phyloP scores from a whole-genome alignment of 2,329 filamentous ascomycete species.

The Trichocomaceae sp. region DNA sequence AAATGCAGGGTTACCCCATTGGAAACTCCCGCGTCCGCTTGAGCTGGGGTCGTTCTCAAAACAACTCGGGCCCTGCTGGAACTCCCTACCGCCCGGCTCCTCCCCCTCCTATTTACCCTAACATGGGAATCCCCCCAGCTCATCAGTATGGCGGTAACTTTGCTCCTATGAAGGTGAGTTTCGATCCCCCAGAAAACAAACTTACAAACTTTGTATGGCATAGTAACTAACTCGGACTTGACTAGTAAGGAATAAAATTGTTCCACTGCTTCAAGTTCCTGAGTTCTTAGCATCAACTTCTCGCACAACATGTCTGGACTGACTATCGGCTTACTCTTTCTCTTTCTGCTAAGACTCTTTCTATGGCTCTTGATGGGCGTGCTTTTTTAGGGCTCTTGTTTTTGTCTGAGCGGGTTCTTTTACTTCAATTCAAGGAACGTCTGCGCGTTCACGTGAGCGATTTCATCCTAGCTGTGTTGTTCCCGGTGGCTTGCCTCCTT shows the following conservation, averaged over 20 bases:
- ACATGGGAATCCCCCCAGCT: slow-evolving; percentile 60
- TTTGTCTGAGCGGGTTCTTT: slow-evolving; percentile 33
- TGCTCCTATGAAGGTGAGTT: slow-evolving; percentile 60
- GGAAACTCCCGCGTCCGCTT: slow-evolving; percentile 96
- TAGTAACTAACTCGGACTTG: slow-evolving; percentile 8
- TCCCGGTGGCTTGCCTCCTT: slow-evolving; percentile 14
- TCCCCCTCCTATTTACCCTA: slow-evolving; percentile 65
- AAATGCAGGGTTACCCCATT: slow-evolving; percentile 99
- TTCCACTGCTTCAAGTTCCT: not conserved
- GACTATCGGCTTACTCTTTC: slow-evolving; percentile 34
- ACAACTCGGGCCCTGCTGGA: slow-evolving; percentile 94
- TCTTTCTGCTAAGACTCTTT: slow-evolving; percentile 30
- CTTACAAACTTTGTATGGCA: slow-evolving; percentile 11
- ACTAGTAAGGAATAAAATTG: slow-evolving; percentile 23
- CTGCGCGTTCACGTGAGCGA: slow-evolving; percentile 15
- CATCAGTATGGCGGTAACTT: slow-evolving; percentile 55
- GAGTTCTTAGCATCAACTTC: slow-evolving; percentile 32
- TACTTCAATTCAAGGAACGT: slow-evolving; percentile 31
- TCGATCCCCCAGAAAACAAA: no score
- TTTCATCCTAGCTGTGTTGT: slow-evolving; percentile 15
- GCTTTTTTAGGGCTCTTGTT: slow-evolving; percentile 34
- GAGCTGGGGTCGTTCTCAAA: slow-evolving; percentile 96
- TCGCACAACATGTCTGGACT: slow-evolving; percentile 35
- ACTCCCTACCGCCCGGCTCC: slow-evolving; percentile 96
- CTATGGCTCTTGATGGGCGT: slow-evolving; percentile 39